These are phyloP conservation scores for Termitomyces sp. DNA, from an alignment of 768 basidiomycete genomes.

Conservation along the genomic window DNA sequence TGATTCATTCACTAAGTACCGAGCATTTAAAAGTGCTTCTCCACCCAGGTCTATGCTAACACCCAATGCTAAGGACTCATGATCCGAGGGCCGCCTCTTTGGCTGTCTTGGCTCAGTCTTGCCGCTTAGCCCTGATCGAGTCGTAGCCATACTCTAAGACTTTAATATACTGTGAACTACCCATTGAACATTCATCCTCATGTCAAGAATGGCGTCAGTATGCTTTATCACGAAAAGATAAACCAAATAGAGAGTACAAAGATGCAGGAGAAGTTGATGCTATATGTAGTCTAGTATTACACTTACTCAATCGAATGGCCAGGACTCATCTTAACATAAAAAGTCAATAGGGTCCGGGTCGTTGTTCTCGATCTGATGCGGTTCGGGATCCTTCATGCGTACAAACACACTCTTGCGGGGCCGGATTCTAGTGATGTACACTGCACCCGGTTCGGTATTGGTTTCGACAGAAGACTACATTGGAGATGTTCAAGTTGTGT, in stretches of 20 bases:
- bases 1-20: not conserved
- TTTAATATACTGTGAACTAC: no score
- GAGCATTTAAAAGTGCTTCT: slow-evolving; percentile 29
- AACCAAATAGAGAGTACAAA: not conserved
- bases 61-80: slow-evolving; percentile 25
- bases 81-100: not conserved
- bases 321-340: not conserved
- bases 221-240: not conserved
- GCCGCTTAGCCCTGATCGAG: no score
- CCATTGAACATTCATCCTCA: no score
- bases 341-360: slow-evolving; percentile 2
- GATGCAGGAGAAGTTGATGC: no score
- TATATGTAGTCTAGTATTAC: not conserved
- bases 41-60: slow-evolving; percentile 38
- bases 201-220: no score
- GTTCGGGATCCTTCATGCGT: not conserved
- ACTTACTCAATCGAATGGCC: not conserved
- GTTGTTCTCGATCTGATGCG: not conserved
- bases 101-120: no score
- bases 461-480: not conserved
- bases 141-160: no score
- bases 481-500: not conserved
- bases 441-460: not conserved
- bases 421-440: not conserved
- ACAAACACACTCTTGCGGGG: not conserved